These are phyloP conservation scores for Crithidia bombi DNA, from an alignment of 208 protist species.

Conservation along the genomic window DNA sequence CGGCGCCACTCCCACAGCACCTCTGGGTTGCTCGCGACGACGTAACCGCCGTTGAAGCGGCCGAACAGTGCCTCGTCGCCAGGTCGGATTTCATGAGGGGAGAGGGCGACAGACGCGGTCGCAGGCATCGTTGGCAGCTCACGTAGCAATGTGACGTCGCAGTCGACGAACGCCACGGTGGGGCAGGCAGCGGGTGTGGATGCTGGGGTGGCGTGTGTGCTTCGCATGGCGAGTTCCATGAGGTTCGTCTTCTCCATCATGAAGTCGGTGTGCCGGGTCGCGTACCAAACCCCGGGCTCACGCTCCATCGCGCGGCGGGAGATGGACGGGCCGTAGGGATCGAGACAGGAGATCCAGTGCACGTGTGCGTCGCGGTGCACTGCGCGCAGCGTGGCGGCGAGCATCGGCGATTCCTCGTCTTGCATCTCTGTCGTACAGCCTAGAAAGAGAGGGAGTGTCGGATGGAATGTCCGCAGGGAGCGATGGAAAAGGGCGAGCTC, in stretches of 20 bases:
- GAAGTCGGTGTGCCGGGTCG: conserved; percentile 75
- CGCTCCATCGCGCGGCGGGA: conserved; percentile 70
- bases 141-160: conserved; percentile 67
- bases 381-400: conserved; percentile 9
- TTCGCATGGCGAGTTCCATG: conserved; percentile 68
- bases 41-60: conserved; percentile 76
- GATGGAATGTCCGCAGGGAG: conserved; percentile 65
- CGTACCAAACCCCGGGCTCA: conserved; percentile 69
- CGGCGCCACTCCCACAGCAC: conserved; percentile 67
- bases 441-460: conserved; percentile 53
- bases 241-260: conserved; percentile 91
- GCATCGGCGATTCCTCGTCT: neutral
- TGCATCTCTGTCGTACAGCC: conserved; percentile 56
- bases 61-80: conserved; percentile 73
- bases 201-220: neutral
- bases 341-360: conserved; percentile 71
- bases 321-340: conserved; percentile 60
- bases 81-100: conserved; percentile 57
- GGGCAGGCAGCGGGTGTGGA: neutral
- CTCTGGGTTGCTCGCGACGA: conserved; percentile 41
- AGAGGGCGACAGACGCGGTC: conserved; percentile 51
- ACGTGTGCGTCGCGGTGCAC: conserved; percentile 41
- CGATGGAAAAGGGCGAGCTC: conserved; percentile 76
- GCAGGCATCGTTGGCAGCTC: conserved; percentile 46
- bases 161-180: conserved; percentile 72